Conservation (phyloP, 768 basidiomycete genomes). For the Boletus barrowsii region DNA sequence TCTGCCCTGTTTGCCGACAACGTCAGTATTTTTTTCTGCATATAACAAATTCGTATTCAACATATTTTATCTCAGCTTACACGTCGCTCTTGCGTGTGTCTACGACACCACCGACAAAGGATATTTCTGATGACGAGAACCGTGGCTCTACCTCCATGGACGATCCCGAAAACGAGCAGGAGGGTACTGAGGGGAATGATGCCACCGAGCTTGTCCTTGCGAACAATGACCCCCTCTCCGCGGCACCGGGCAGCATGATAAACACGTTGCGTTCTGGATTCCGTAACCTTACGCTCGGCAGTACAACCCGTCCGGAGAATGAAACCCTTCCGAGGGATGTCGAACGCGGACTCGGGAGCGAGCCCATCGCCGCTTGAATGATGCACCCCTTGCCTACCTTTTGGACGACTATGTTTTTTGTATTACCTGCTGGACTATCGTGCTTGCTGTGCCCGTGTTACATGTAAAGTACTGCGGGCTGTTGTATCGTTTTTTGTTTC, state of each 20-base stretch:
- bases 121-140: constrained; percentile 32
- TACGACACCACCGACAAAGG: constrained; percentile 54
- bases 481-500: neutral
- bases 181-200: constrained; percentile 5
- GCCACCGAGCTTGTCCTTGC: neutral
- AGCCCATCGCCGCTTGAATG: constrained; percentile 10
- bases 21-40: constrained; percentile 51
- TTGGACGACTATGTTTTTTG: neutral
- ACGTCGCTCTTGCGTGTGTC: constrained; percentile 85
- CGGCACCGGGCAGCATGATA: constrained; percentile 19
- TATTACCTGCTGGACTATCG: neutral
- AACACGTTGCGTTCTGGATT: constrained; percentile 25
- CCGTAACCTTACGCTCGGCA: constrained; percentile 22
- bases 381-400: neutral
- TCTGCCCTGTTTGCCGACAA: constrained; percentile 94
- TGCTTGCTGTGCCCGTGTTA: neutral
- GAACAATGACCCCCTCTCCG: constrained; percentile 11
- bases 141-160: constrained; percentile 26
- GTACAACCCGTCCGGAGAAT: constrained; percentile 16
- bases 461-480: neutral
- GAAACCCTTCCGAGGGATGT: constrained; percentile 30
- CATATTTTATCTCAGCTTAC: constrained; percentile 53
- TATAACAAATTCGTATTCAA: neutral
- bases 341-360: constrained; percentile 21
- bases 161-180: constrained; percentile 25